Evolutionary conservation across 169 alveolate species (phyloP).

Genomic region (Cryptosporidium meleagridis): DNA sequence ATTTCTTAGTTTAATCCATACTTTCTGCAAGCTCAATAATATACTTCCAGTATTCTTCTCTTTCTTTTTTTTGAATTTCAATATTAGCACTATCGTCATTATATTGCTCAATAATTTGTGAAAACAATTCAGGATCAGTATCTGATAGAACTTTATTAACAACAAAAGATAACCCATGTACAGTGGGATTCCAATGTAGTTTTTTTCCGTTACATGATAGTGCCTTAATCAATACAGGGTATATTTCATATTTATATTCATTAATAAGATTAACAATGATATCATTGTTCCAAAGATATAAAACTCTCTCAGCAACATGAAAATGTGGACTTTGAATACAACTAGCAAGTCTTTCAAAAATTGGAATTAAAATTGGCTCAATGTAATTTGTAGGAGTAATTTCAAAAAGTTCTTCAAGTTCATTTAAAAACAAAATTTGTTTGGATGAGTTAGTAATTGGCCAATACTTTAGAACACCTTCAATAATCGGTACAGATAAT

Average conservation of each 20-base stretch:
- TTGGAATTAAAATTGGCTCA: constrained; percentile 82
- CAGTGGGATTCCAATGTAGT: constrained; percentile 83
- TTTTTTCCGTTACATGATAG: constrained; percentile 75
- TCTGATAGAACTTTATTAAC: constrained; percentile 79
- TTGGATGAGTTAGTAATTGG: constrained; percentile 95
- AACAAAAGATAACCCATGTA: constrained; percentile 78
- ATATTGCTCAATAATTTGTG: constrained; percentile 48
- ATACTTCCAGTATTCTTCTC: constrained; percentile 70
- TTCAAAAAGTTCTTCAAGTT: constrained; percentile 92
- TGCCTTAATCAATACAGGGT: constrained; percentile 81
- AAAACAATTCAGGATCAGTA: constrained; percentile 78
- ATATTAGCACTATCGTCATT: constrained; percentile 26
- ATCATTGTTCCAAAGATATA: constrained; percentile 92
- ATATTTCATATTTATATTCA: constrained; percentile 82
- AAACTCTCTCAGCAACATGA: constrained; percentile 92
- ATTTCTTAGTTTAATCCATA: constrained; percentile 1
- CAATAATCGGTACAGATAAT: constrained; percentile 91
- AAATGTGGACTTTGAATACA: constrained; percentile 83
- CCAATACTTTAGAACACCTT: constrained; percentile 95
- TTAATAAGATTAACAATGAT: constrained; percentile 86
- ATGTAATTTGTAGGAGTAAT: constrained; percentile 88
- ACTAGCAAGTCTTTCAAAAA: constrained; percentile 81
- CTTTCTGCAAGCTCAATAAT: constrained; percentile 69
- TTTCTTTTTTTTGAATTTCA: constrained; percentile 45
- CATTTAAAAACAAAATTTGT: constrained; percentile 94